Conservation (phyloP, 305 asterid genomes). For the Caryopteris hybrid region DNA sequence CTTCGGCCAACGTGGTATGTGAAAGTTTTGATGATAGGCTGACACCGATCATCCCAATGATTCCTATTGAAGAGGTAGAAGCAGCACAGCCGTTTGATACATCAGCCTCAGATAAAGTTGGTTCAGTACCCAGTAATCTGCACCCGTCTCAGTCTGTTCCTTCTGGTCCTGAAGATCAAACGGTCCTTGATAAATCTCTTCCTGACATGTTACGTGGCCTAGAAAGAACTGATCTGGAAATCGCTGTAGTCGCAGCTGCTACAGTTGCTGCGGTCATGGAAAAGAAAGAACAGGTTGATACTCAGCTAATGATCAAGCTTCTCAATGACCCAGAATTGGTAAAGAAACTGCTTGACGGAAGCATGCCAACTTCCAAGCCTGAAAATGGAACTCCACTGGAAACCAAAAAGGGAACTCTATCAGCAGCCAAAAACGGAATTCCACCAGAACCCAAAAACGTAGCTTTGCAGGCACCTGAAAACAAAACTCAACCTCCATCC, state of each 20-base stretch:
- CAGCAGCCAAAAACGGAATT: no score
- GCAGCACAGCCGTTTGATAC: conserved; percentile 7
- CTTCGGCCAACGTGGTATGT: conserved; percentile 4
- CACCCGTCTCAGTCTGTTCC: not conserved
- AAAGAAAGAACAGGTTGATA: conserved; percentile 27
- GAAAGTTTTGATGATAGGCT: conserved; percentile 15
- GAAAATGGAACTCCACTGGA: conserved; percentile 16
- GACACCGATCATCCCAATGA: conserved; percentile 27
- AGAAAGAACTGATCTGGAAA: conserved; percentile 19
- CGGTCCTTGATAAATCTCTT: conserved; percentile 14
- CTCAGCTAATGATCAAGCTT: conserved; percentile 21
- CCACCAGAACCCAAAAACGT: no score
- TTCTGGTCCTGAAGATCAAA: conserved; percentile 16
- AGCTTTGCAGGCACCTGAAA: no score
- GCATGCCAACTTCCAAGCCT: not conserved
- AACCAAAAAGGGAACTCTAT: no score
- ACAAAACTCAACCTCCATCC: no score
- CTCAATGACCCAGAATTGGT: conserved; percentile 35
- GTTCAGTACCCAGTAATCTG: conserved; percentile 3
- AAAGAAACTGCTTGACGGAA: conserved; percentile 23
- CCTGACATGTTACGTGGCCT: not conserved
- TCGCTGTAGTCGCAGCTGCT: conserved; percentile 36
- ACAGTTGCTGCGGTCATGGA: conserved; percentile 30
- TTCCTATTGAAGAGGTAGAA: conserved; percentile 32
- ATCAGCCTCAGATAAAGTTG: not conserved